phyloP scores from a whole-genome alignment of 495 filamentous ascomycete species.

The Penicillium argentinense region DNA sequence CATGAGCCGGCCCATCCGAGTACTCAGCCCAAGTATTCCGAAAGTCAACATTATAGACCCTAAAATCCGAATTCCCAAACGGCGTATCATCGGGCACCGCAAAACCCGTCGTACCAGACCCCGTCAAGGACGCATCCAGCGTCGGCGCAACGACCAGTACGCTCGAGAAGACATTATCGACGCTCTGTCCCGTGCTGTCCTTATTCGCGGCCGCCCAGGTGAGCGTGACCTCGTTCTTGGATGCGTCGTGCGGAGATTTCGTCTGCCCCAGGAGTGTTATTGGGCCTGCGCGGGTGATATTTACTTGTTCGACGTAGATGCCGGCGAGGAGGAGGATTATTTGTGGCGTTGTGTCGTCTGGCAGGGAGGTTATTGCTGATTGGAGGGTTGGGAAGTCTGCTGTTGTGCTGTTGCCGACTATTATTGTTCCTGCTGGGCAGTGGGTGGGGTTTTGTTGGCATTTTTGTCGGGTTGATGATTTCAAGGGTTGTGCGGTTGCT shows the following conservation, averaged over 20 bases:
- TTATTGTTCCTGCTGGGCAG: constrained; percentile 50
- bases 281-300: constrained; percentile 57
- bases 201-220: constrained; percentile 50
- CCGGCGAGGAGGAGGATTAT: constrained; percentile 57
- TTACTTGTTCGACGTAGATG: constrained; percentile 59
- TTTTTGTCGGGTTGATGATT: not conserved
- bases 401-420: constrained; percentile 36
- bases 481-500: not conserved
- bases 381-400: constrained; percentile 52
- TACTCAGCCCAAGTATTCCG: constrained; percentile 55
- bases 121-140: constrained; percentile 55
- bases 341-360: constrained; percentile 46
- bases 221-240: constrained; percentile 48
- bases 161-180: constrained; percentile 59
- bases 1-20: constrained; percentile 53
- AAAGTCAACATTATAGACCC: constrained; percentile 61
- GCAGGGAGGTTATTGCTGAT: constrained; percentile 53
- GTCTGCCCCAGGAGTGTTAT: constrained; percentile 57
- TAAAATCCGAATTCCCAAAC: constrained; percentile 57
- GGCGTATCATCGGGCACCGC: constrained; percentile 56
- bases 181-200: constrained; percentile 36
- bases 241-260: constrained; percentile 29
- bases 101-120: constrained; percentile 55
- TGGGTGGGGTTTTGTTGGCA: constrained; percentile 27
- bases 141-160: constrained; percentile 57